Base-by-base conservation (phyloP, 225 moss, liverwort and hornwort species). In the Marchantia polymorpha region DNA sequence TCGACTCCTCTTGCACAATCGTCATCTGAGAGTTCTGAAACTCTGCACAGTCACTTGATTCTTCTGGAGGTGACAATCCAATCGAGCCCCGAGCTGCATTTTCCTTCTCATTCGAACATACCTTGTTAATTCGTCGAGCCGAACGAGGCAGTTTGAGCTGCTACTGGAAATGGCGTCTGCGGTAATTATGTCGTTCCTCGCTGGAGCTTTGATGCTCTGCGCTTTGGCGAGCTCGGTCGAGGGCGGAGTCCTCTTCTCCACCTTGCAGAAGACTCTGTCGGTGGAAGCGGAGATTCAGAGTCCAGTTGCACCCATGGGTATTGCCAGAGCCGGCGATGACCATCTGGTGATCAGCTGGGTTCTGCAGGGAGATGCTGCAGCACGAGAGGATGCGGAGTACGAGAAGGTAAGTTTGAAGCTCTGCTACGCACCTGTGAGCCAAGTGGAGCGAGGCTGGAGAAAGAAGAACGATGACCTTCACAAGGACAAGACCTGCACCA, bases 381-480 rank as follows among this genome's bases (percentile, higher is more conserved):
- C 47, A 7, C 47, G 14, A 0, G 86, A 2, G 81, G 91, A 90
- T 6, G 47, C 88, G 17, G 20, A 22, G n/a, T 73, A 85, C 11
- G 70, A 20, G 10, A 84, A 83, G 72, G 85, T 92, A 11, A 77
- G 59, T 15, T 82, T 88, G 30, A 90, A 84, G 76, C 75, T 92
- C 20, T 92, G 92, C 77, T 92, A 87, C 14, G 92, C 86, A 0
- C 85, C 87, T 52, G 77, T 13, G 39, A 92, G 90, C 59, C 90
- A 90, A 70, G 12, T 80, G 6, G 75, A 87, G 52, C 86, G 92
- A 22, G 77, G 19, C n/a, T 90, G 92, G 92, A 87, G 92, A n/a
- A 80, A 77, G 75, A 84, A 82, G 20, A 16, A 53, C 0, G 80
- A 90, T 4, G 49, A 90, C 17, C 64, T 90, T 73, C 52, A 53